Base-by-base conservation (phyloP, 352 stramenopile species). In the Phytophthora lateralis region DNA sequence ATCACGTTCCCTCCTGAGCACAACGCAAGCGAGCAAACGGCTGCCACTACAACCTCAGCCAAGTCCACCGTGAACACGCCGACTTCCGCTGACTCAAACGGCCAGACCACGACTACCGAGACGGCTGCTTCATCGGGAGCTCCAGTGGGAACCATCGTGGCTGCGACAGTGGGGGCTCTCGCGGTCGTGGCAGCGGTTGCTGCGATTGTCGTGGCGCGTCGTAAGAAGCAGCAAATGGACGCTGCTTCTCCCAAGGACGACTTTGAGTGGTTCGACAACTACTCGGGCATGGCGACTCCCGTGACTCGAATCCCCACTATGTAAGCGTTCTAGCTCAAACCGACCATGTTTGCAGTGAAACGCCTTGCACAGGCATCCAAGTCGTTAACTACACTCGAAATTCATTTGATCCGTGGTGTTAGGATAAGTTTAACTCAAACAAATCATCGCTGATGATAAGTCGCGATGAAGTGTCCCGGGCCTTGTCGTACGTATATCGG, bases 191-290 rank as follows among this genome's bases (percentile, higher is more conserved):
- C 53, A 5, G 68, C 54, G n/a, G 43, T 71, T n/a, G 49, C 57
- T 30, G 65, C 69, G 5, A 65, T 83, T 47, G 66, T 84, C 42
- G 60, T 79, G 6, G 47, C 80, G 20, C 79, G 75, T 53, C 76
- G 74, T 53, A 86, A 86, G 66, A 83, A 89, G 70, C 49, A 78
- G 54, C 29, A 77, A 47, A 43, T 85, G 27, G 76, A 89, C 14
- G 66, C 39, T 20, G 41, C 42, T 18, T 55, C 66, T 21, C 15
- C 49, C 37, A 75, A 73, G 54, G 55, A 69, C 38, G 63, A 68
- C 34, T 39, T 80, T 29, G 59, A 66, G 27, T 55, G 59, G 59
- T 34, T 55, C 27, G 51, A 66, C 12, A 38, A 45, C 3, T 66
- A 38, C 37, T 55, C 59, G 0, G 51, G 18, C 15, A 60, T 66